Percentiles rank a stretch among this genome's conserved stretches.
phyloP scores from a whole-genome alignment of 805 yeast species.

The Lachancea fermentati region DNA sequence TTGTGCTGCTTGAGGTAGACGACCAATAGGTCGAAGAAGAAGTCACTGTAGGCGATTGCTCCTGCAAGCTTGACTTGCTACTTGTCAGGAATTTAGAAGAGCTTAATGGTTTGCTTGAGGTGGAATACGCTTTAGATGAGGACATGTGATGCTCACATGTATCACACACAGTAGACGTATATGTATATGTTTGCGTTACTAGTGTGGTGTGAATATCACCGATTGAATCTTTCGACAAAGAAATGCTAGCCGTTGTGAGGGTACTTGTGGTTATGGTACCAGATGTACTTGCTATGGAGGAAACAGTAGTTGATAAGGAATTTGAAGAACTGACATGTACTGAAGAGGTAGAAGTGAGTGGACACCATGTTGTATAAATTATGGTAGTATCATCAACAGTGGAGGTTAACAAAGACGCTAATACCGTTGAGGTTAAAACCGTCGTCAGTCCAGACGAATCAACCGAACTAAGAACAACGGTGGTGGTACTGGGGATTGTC shows the following conservation, averaged over 20 bases:
- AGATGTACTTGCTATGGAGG: not conserved
- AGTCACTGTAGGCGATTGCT: no score
- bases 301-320: not conserved
- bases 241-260: not conserved
- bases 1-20: no score
- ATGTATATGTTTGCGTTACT: not conserved
- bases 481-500: no score
- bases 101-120: not conserved
- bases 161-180: not conserved
- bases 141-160: not conserved
- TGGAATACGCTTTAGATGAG: not conserved
- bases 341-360: slow-evolving; percentile 3
- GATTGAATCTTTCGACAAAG: not conserved
- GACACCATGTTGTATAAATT: slow-evolving; percentile 18
- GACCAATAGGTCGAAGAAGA: no score
- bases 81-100: no score
- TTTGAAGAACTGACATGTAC: not conserved
- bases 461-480: slow-evolving; percentile 1
- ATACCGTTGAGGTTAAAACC: slow-evolving; percentile 10
- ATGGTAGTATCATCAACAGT: slow-evolving; percentile 7
- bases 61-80: no score
- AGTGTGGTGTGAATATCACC: not conserved
- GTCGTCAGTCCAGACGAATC: slow-evolving; percentile 1
- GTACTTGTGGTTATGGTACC: not conserved
- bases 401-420: slow-evolving; percentile 2